These are phyloP conservation scores for Naematelia encephala DNA, from an alignment of 768 basidiomycete species.

Conservation along the genomic window DNA sequence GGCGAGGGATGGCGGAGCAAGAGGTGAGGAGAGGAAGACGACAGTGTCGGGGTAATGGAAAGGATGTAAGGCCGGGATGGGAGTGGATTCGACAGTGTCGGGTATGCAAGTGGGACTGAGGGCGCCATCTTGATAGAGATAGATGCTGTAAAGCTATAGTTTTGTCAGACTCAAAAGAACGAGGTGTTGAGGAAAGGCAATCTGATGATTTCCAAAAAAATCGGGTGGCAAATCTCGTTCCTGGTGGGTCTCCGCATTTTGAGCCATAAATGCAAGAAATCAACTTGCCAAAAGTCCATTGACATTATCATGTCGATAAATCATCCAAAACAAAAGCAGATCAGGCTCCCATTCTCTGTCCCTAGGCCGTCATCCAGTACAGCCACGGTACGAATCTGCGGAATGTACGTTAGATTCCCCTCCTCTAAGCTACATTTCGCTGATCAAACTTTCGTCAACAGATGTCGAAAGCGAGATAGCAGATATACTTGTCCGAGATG, in stretches of 20 bases:
- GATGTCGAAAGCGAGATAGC: conserved; percentile 40
- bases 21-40: conserved; percentile 35
- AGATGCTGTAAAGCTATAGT: too few species aligned
- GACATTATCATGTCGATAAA: conserved; percentile 22
- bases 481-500: conserved; percentile 46
- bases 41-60: conserved; percentile 31
- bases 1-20: conserved; percentile 46
- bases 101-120: conserved; percentile 18
- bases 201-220: background rate
- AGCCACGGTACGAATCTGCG: conserved; percentile 25
- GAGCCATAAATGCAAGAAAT: background rate
- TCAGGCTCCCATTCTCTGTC: conserved; percentile 39
- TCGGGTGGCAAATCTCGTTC: background rate
- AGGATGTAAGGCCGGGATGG: conserved; percentile 43
- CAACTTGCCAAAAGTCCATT: background rate
- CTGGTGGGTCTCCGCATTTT: background rate
- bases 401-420: conserved; percentile 32
- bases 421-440: background rate
- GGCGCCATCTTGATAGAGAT: background rate
- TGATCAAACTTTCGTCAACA: conserved; percentile 21
- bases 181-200: background rate
- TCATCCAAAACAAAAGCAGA: conserved; percentile 36
- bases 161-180: too few species aligned
- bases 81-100: conserved; percentile 28
- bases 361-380: conserved; percentile 26